These are phyloP conservation scores for Blastomyces parvus DNA, from an alignment of 2,329 filamentous ascomycete species.

Conservation along the genomic window DNA sequence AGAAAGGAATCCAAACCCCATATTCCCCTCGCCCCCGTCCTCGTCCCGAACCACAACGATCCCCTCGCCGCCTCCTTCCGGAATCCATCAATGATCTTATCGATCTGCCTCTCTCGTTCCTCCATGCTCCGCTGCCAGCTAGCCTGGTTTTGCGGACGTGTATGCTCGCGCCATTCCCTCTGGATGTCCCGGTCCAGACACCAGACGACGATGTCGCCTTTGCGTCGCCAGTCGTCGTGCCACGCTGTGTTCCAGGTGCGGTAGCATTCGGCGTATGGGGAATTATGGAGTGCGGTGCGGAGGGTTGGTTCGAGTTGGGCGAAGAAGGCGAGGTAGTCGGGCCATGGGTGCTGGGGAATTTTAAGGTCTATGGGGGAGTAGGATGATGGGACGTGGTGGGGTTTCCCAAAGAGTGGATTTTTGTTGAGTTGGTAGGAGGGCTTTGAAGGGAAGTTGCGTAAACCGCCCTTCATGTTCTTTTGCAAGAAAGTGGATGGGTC, in stretches of 20 bases:
- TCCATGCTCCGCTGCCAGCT: slow-evolving; percentile 18
- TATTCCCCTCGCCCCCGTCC: background rate
- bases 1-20: background rate
- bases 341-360: slow-evolving; percentile 32
- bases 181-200: slow-evolving; percentile 36
- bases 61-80: slow-evolving; percentile 17
- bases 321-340: slow-evolving; percentile 47
- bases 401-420: slow-evolving; percentile 7
- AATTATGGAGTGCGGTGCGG: slow-evolving; percentile 33
- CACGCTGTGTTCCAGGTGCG: slow-evolving; percentile 52
- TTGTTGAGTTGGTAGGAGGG: slow-evolving; percentile 24
- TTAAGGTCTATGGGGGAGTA: background rate
- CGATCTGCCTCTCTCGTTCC: slow-evolving; percentile 26
- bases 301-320: slow-evolving; percentile 47
- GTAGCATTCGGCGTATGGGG: slow-evolving; percentile 49
- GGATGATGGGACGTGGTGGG: background rate
- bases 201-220: slow-evolving; percentile 56
- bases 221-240: slow-evolving; percentile 53
- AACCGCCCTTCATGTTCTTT: slow-evolving; percentile 41
- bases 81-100: slow-evolving; percentile 28
- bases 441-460: slow-evolving; percentile 25
- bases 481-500: slow-evolving; percentile 51
- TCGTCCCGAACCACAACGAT: background rate
- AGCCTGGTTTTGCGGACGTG: slow-evolving; percentile 10
- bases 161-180: slow-evolving; percentile 26